phyloP scores from a whole-genome alignment of 225 moss, liverwort and hornwort genomes.

The Asterella californica region DNA sequence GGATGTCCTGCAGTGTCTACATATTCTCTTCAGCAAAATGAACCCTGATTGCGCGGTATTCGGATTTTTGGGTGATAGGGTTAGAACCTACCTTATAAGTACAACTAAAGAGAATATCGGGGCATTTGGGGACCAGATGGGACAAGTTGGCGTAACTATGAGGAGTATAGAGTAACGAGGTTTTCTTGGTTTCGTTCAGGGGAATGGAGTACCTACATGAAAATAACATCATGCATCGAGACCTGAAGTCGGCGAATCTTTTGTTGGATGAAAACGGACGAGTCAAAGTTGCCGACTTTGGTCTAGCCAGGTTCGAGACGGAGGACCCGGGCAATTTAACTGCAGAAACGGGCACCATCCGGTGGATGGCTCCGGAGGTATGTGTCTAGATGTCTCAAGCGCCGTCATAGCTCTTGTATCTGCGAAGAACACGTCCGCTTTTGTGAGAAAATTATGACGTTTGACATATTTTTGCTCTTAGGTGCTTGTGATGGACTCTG shows the following conservation, averaged over 20 bases:
- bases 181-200: constrained; percentile 16
- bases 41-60: background rate
- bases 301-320: constrained; percentile 42
- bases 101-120: background rate
- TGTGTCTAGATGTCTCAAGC: background rate
- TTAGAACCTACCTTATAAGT: background rate
- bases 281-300: constrained; percentile 50
- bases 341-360: constrained; percentile 51
- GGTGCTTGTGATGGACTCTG: background rate
- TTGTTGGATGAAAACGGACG: constrained; percentile 40
- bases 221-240: constrained; percentile 46
- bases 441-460: background rate
- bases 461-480: background rate
- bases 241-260: constrained; percentile 50
- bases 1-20: background rate
- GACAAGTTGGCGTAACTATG: background rate
- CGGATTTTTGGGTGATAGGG: background rate
- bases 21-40: background rate
- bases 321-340: constrained; percentile 43
- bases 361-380: constrained; percentile 60
- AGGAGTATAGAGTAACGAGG: background rate
- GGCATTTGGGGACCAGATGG: background rate
- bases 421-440: background rate
- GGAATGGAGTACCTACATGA: constrained; percentile 51
- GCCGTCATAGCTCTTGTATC: background rate